These are phyloP conservation scores for Eucalyptus curtisii DNA, from an alignment of 345 rosid genomes.

Conservation along the genomic window DNA sequence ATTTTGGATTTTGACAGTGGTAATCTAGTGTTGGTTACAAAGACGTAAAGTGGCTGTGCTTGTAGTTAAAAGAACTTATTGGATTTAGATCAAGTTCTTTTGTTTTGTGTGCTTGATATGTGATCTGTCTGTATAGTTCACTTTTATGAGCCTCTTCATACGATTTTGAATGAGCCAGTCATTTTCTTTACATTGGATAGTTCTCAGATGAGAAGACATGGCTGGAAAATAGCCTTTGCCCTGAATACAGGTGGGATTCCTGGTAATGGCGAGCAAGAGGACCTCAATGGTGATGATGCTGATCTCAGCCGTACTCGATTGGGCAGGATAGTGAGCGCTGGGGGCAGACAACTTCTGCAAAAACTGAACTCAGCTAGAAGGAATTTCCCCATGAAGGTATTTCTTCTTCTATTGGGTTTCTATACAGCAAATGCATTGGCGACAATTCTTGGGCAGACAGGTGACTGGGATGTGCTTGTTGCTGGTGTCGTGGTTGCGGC, in stretches of 20 bases:
- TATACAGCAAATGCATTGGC: slow-evolving; percentile 96
- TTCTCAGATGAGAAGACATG: slow-evolving; percentile 23
- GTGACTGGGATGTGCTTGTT: slow-evolving; percentile 95
- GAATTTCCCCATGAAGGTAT: slow-evolving; percentile 87
- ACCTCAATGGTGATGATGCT: slow-evolving; percentile 27
- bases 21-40: not conserved
- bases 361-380: slow-evolving; percentile 77
- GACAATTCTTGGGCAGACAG: slow-evolving; percentile 96
- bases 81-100: not conserved
- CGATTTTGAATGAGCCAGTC: not conserved
- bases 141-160: not conserved
- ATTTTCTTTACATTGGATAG: slow-evolving; percentile 9
- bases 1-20: not conserved
- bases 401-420: slow-evolving; percentile 79
- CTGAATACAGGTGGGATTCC: slow-evolving; percentile 64
- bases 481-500: slow-evolving; percentile 95
- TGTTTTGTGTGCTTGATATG: not conserved
- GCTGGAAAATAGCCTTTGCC: slow-evolving; percentile 52
- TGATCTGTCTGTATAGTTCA: not conserved
- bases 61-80: not conserved
- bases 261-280: slow-evolving; percentile 46
- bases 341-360: slow-evolving; percentile 61
- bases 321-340: slow-evolving; percentile 80
- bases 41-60: not conserved
- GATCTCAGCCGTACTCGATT: slow-evolving; percentile 76